These are phyloP conservation scores for Millerozyma acaciae DNA, from an alignment of 805 yeast species.

Conservation along the genomic window DNA sequence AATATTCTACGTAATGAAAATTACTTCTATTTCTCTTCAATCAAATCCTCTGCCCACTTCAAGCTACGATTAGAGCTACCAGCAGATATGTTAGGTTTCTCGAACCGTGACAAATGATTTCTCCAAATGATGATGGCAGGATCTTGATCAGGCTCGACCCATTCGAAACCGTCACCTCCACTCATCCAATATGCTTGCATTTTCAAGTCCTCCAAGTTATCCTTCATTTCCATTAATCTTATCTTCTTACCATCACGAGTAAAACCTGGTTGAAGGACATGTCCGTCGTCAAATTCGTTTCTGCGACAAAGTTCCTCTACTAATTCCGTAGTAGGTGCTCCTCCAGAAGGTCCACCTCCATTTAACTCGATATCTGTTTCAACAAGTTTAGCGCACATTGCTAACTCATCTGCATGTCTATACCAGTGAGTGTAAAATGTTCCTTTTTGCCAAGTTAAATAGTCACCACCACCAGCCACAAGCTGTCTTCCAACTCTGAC, in stretches of 20 bases:
- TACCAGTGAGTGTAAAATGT: slow-evolving; percentile 63
- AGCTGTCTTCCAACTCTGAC: slow-evolving; percentile 40
- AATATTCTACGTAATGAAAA: slow-evolving; percentile 1
- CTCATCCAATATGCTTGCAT: slow-evolving; percentile 83
- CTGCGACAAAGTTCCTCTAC: slow-evolving; percentile 36
- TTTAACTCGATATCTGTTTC: slow-evolving; percentile 59
- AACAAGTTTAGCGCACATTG: slow-evolving; percentile 59
- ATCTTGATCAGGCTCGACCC: slow-evolving; percentile 90
- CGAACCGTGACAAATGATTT: slow-evolving; percentile 22
- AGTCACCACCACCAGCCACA: slow-evolving; percentile 44
- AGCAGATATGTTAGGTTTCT: slow-evolving; percentile 18
- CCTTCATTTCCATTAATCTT: slow-evolving; percentile 37
- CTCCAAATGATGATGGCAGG: slow-evolving; percentile 64
- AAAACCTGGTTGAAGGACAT: slow-evolving; percentile 30
- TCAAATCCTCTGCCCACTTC: slow-evolving; percentile 41
- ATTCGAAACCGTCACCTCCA: slow-evolving; percentile 81
- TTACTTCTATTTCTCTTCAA: slow-evolving; percentile 14
- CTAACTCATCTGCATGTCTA: slow-evolving; percentile 62
- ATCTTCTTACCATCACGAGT: slow-evolving; percentile 36
- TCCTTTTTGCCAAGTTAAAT: slow-evolving; percentile 60
- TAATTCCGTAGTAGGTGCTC: slow-evolving; percentile 29
- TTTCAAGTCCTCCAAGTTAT: slow-evolving; percentile 62
- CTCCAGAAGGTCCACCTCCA: slow-evolving; percentile 44
- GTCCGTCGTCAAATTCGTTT: slow-evolving; percentile 17
- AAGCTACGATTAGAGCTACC: slow-evolving; percentile 15